A percentile compares a stretch with the other conserved stretches of the same genome.
These are phyloP conservation scores for Pistacia integerrima DNA, from an alignment of 345 rosid genomes.

Conservation along the genomic window DNA sequence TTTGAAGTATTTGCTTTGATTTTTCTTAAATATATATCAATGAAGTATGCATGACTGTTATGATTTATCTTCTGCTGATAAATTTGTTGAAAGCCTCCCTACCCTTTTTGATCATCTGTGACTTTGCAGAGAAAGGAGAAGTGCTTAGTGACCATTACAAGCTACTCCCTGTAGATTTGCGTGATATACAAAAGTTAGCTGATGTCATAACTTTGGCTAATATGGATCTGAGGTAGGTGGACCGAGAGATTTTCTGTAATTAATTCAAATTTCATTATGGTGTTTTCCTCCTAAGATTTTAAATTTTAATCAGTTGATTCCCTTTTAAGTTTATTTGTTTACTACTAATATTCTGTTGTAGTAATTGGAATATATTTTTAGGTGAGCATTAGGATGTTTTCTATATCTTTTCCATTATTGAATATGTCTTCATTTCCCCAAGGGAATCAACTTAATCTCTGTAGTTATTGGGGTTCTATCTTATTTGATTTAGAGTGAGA, in stretches of 20 bases:
- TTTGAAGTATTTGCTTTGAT: background rate
- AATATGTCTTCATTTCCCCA: background rate
- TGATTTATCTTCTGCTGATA: background rate
- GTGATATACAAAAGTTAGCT: conserved; percentile 68
- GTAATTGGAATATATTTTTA: background rate
- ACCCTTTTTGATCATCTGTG: background rate
- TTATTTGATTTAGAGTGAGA: background rate
- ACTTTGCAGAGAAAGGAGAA: conserved; percentile 78
- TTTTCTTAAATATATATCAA: background rate
- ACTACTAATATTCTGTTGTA: background rate
- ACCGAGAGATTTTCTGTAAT: background rate
- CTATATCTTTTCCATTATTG: background rate
- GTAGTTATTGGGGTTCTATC: background rate
- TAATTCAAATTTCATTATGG: background rate
- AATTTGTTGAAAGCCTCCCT: background rate
- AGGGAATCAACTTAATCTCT: background rate
- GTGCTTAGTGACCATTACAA: conserved; percentile 86
- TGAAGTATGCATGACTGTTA: background rate
- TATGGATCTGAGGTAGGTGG: conserved; percentile 82
- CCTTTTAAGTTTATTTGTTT: no score
- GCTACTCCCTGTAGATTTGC: conserved; percentile 86
- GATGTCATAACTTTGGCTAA: conserved; percentile 68
- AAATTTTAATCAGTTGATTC: background rate
- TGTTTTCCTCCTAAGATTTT: background rate
- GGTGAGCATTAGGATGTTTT: background rate